Percentiles rank a stretch among this genome's conserved stretches.
phyloP scores from a whole-genome alignment of 495 filamentous ascomycete genomes.

The Penicillium robsamsonii region DNA sequence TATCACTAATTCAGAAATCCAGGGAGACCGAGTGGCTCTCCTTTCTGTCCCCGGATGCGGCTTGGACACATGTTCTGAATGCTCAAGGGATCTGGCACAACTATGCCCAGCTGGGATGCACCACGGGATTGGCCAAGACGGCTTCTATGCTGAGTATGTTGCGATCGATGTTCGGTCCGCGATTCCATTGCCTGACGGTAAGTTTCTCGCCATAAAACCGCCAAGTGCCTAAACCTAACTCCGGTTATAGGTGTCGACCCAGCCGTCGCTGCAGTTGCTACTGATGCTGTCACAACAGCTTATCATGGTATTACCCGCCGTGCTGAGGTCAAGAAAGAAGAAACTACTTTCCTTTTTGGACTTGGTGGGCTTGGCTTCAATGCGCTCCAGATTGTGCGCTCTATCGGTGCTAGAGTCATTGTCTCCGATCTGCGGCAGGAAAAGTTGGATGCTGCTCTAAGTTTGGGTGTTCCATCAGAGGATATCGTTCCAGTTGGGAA shows the following conservation, averaged over 20 bases:
- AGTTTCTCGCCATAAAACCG: not conserved
- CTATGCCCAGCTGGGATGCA: slow-evolving; percentile 19
- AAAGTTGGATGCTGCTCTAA: slow-evolving; percentile 17
- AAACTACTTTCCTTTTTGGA: slow-evolving; percentile 24
- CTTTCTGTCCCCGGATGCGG: slow-evolving; percentile 25
- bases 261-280: slow-evolving; percentile 22
- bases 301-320: slow-evolving; percentile 27
- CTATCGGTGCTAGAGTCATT: slow-evolving; percentile 22
- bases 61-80: slow-evolving; percentile 18
- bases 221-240: not conserved
- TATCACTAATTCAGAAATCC: not conserved
- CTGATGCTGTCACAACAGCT: slow-evolving; percentile 25
- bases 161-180: slow-evolving; percentile 22
- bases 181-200: slow-evolving; percentile 21
- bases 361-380: slow-evolving; percentile 26
- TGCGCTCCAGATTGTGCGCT: slow-evolving; percentile 20
- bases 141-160: slow-evolving; percentile 26
- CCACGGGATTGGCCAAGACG: slow-evolving; percentile 27
- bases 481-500: slow-evolving; percentile 21
- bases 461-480: slow-evolving; percentile 14
- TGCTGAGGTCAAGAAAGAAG: slow-evolving; percentile 20
- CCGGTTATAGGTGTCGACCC: slow-evolving; percentile 13
- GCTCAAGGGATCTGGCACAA: slow-evolving; percentile 21
- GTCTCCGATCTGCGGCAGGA: slow-evolving; percentile 21
- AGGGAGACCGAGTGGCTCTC: slow-evolving; percentile 19